Evolutionary conservation across 2,329 filamentous ascomycete genomes (phyloP).

Genomic region (Calonectria fujianensis): DNA sequence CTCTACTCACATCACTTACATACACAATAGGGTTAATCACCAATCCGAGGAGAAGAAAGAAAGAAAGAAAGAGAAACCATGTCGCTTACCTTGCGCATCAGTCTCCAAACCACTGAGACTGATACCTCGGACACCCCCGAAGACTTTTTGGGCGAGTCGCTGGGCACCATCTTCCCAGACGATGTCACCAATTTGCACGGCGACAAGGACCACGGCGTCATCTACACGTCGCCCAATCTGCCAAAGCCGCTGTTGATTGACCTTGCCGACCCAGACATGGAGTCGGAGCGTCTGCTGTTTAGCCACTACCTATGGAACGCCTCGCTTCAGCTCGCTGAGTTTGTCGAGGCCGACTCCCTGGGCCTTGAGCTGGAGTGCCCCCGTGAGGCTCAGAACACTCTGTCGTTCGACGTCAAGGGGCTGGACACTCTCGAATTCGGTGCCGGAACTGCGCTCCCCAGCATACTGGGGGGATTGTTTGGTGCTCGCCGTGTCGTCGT

Average conservation of each 20-base stretch:
- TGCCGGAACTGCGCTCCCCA: constrained; percentile 76
- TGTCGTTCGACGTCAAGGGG: constrained; percentile 68
- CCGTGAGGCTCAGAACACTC: constrained; percentile 33
- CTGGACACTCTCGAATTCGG: constrained; percentile 78
- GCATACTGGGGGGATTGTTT: constrained; percentile 68
- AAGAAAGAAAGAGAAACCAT: constrained; percentile 49
- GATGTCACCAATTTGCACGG: constrained; percentile 81
- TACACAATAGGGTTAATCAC: background rate
- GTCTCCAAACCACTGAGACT: constrained; percentile 50
- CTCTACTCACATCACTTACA: constrained; percentile 7
- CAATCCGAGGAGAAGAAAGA: background rate
- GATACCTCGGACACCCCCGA: constrained; percentile 67
- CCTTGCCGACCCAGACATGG: constrained; percentile 69
- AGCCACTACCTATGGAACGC: constrained; percentile 86
- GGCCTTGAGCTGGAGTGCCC: constrained; percentile 44
- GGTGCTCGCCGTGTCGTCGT: constrained; percentile 72
- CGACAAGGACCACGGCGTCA: constrained; percentile 73
- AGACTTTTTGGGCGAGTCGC: constrained; percentile 75
- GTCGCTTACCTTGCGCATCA: constrained; percentile 64
- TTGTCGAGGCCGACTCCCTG: constrained; percentile 71
- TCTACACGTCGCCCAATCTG: constrained; percentile 75
- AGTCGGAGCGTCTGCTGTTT: constrained; percentile 76
- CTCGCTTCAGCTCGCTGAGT: constrained; percentile 72
- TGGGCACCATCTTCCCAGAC: constrained; percentile 80
- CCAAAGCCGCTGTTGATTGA: constrained; percentile 66